Conservation (phyloP, 495 filamentous ascomycete genomes). For the Ramalina peruviana region DNA sequence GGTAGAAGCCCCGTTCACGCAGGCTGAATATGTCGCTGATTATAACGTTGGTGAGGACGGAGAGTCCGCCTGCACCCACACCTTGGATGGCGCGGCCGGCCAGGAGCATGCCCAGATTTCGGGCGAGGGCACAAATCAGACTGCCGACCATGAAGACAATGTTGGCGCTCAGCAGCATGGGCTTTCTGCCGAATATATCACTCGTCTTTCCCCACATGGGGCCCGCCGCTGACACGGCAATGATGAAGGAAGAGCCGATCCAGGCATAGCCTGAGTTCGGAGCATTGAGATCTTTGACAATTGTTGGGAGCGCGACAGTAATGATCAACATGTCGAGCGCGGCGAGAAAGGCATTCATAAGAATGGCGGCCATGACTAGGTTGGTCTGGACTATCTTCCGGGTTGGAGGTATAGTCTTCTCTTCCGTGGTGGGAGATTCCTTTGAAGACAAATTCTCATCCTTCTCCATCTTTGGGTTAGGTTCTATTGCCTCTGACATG, state of each 20-base stretch:
- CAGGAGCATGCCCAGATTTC: slow-evolving; percentile 39
- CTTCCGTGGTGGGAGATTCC: too few relatives aligned
- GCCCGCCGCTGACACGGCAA: not conserved
- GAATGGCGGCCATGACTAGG: slow-evolving; percentile 17
- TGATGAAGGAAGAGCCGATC: not conserved
- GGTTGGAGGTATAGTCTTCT: too few relatives aligned
- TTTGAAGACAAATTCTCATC: too few relatives aligned
- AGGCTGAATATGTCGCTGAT: slow-evolving; percentile 45
- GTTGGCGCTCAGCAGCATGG: slow-evolving; percentile 32
- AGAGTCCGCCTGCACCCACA: slow-evolving; percentile 36
- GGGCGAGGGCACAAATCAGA: slow-evolving; percentile 33
- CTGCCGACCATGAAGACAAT: slow-evolving; percentile 32
- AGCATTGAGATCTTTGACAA: slow-evolving; percentile 17
- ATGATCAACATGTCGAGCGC: slow-evolving; percentile 40
- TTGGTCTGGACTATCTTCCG: not conserved
- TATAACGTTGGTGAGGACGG: slow-evolving; percentile 38
- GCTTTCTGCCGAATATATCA: slow-evolving; percentile 46
- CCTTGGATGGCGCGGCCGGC: slow-evolving; percentile 40
- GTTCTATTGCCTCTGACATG: too few relatives aligned
- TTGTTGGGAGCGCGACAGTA: slow-evolving; percentile 33
- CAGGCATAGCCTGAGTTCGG: not conserved
- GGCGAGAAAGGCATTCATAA: slow-evolving; percentile 37
- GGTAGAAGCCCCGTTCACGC: slow-evolving; percentile 34
- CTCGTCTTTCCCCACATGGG: slow-evolving; percentile 38
- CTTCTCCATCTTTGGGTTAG: too few relatives aligned